These are phyloP conservation scores for Corymbia calophylla DNA, from an alignment of 441 rosid species.

Conservation along the genomic window DNA sequence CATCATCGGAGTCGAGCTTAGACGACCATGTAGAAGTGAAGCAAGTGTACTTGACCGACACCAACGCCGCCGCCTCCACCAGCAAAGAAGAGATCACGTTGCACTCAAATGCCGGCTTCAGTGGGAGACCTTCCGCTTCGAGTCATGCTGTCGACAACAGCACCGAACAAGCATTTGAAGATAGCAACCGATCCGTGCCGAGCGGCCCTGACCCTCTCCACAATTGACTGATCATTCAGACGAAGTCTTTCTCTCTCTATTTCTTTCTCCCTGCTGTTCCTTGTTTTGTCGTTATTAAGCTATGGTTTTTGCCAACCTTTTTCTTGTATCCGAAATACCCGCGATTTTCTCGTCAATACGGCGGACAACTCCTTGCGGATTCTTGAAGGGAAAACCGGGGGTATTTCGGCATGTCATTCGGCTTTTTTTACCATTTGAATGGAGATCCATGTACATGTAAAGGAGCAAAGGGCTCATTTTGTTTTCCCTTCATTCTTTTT, in stretches of 20 bases:
- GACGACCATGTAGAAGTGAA: background rate
- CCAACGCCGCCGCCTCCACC: background rate
- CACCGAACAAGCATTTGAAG: slow-evolving; percentile 29
- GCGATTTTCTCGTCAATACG: slow-evolving; percentile 33
- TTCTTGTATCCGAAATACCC: slow-evolving; percentile 59
- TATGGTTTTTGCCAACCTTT: slow-evolving; percentile 1
- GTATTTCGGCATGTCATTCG: slow-evolving; percentile 39
- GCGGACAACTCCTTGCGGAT: background rate
- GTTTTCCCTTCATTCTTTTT: background rate
- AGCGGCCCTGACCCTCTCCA: slow-evolving; percentile 98
- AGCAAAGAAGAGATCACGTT: slow-evolving; percentile 15
- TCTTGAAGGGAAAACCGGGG: slow-evolving; percentile 33
- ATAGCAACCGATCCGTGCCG: slow-evolving; percentile 70
- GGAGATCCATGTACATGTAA: background rate
- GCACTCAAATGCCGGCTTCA: slow-evolving; percentile 22
- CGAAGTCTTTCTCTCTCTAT: background rate
- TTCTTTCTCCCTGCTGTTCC: background rate
- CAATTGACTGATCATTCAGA: slow-evolving; percentile 21
- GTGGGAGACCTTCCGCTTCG: slow-evolving; percentile 24
- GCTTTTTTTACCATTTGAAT: background rate
- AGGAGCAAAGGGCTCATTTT: background rate
- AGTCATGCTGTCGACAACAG: background rate
- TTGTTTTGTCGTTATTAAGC: background rate
- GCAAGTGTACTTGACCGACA: background rate
- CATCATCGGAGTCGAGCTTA: background rate